phyloP scores from a whole-genome alignment of 2,329 filamentous ascomycete genomes.

The Apiospora aurea region DNA sequence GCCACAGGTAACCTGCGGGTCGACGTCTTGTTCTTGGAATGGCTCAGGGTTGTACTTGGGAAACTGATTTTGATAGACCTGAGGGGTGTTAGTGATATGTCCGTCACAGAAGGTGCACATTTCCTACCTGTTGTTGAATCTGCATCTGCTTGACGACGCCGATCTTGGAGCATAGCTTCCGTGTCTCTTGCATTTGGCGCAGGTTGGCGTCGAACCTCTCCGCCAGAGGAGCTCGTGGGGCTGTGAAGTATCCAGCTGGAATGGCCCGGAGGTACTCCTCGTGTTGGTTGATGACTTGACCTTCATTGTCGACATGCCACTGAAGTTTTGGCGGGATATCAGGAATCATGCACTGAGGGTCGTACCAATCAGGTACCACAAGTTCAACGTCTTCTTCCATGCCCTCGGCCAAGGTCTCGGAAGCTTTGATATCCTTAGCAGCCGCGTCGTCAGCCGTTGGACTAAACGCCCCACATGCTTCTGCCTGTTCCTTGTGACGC shows the following conservation, averaged over 20 bases:
- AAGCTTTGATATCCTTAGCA: slow-evolving; percentile 57
- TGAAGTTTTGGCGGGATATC: slow-evolving; percentile 79
- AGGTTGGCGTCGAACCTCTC: slow-evolving; percentile 90
- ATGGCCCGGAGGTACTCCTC: slow-evolving; percentile 85
- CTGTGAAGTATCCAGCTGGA: slow-evolving; percentile 75
- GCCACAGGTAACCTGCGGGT: slow-evolving; percentile 88
- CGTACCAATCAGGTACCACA: slow-evolving; percentile 93
- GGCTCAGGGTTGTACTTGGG: slow-evolving; percentile 93
- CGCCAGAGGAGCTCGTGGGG: slow-evolving; percentile 76
- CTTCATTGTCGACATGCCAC: slow-evolving; percentile 91
- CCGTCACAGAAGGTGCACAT: neutral
- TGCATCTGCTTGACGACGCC: slow-evolving; percentile 99
- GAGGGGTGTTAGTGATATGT: slow-evolving; percentile 36
- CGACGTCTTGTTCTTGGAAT: slow-evolving; percentile 85
- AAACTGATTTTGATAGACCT: slow-evolving; percentile 98
- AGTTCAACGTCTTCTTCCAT: slow-evolving; percentile 88
- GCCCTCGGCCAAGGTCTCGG: slow-evolving; percentile 90
- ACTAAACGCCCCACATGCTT: slow-evolving; percentile 52
- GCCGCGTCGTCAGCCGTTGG: slow-evolving; percentile 52
- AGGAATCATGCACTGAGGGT: slow-evolving; percentile 83
- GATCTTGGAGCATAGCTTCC: slow-evolving; percentile 95
- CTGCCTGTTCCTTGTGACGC: slow-evolving; percentile 76
- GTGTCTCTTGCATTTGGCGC: slow-evolving; percentile 93
- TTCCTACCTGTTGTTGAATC: slow-evolving; percentile 84
- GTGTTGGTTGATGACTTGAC: slow-evolving; percentile 85